Conservation (phyloP, 129 eudicot genomes). For the Oenanthe sinensis region DNA sequence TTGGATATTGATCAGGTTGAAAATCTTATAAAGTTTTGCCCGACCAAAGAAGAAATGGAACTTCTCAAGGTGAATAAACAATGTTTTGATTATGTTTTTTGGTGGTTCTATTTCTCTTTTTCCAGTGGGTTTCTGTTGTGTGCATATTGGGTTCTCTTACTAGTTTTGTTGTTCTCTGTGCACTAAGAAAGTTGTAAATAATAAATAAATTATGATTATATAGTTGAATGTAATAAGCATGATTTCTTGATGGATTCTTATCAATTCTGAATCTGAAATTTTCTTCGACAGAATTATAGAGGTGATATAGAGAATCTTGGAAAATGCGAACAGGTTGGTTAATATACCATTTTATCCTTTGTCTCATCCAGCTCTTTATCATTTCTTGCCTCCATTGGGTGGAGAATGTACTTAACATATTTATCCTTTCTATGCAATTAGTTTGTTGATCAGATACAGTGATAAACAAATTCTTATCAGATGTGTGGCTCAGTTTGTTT, state of each 20-base stretch:
- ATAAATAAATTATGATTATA: neutral
- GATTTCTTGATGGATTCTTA: constrained; percentile 7
- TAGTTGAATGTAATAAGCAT: constrained; percentile 4
- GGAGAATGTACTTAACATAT: neutral
- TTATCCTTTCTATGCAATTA: neutral
- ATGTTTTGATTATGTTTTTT: neutral
- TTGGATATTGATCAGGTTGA: constrained; percentile 92
- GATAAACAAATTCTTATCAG: neutral
- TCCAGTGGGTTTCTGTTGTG: neutral
- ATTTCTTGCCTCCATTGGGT: neutral
- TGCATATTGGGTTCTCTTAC: neutral
- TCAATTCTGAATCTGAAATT: constrained; percentile 3
- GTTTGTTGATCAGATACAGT: neutral
- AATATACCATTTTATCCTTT: neutral
- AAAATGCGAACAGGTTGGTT: constrained; percentile 85
- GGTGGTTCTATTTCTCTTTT: neutral
- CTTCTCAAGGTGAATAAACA: constrained; percentile 55
- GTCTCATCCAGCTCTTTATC: neutral
- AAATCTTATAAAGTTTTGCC: constrained; percentile 90
- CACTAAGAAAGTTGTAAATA: neutral
- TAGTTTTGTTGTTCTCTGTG: neutral
- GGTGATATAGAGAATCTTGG: constrained; percentile 86
- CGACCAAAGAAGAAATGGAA: constrained; percentile 93
- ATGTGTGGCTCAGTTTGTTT: neutral
- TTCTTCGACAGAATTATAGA: constrained; percentile 53